Percentiles rank a stretch among this genome's conserved stretches.
phyloP scores from a whole-genome alignment of 2,329 filamentous ascomycete genomes.

The Sclerotinia glacialis region DNA sequence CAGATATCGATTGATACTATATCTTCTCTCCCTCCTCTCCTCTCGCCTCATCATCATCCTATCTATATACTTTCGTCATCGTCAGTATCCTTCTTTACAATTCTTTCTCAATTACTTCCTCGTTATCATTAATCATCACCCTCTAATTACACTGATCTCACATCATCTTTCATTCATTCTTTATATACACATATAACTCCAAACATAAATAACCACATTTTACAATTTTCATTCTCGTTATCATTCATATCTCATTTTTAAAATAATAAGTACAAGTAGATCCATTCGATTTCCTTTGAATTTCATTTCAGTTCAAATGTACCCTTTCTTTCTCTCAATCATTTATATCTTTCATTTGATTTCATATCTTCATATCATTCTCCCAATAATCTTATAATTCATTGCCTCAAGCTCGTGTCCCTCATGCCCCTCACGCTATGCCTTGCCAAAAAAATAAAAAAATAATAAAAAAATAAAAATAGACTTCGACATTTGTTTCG shows the following conservation, averaged over 20 bases:
- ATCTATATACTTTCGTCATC: too few species aligned
- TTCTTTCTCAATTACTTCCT: too few species aligned
- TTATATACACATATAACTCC: too few species aligned
- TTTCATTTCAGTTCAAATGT: neutral
- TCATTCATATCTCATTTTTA: neutral
- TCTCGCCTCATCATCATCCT: too few species aligned
- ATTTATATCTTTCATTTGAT: neutral
- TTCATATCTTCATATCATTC: neutral
- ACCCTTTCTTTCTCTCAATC: neutral
- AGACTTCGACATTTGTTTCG: neutral
- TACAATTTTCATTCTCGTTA: neutral
- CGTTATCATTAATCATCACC: too few species aligned
- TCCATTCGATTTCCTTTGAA: neutral
- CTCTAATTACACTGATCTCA: too few species aligned
- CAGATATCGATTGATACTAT: too few species aligned
- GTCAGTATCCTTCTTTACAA: too few species aligned
- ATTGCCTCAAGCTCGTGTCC: neutral
- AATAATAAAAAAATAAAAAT: neutral
- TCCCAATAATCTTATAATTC: neutral
- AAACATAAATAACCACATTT: too few species aligned
- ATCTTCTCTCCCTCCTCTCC: too few species aligned
- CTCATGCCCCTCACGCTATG: slow-evolving; percentile 1
- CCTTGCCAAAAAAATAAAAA: neutral
- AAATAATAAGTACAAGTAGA: neutral
- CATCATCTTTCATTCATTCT: too few species aligned